Evolutionary conservation across 371 early-diverging fungal species (phyloP).

Genomic region (Lichtheimia ramosa): DNA sequence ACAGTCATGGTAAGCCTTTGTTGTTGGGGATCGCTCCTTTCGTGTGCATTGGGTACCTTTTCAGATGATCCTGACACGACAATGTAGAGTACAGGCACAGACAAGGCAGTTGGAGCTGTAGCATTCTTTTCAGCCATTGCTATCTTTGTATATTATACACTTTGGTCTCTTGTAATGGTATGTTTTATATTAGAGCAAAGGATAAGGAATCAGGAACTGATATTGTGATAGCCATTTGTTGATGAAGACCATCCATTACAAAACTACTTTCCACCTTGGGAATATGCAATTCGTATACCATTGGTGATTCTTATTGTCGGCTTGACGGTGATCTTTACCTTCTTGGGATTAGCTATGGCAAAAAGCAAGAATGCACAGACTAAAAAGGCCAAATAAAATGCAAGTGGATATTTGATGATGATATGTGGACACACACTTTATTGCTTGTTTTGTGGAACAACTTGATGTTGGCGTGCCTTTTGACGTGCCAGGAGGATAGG

Average conservation of each 20-base stretch:
- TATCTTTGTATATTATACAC: conserved; percentile 86
- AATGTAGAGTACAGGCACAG: conserved; percentile 47
- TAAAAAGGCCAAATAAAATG: conserved; percentile 20
- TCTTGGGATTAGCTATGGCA: conserved; percentile 84
- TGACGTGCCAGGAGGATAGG: conserved; percentile 13
- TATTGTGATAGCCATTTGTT: conserved; percentile 79
- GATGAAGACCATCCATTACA: conserved; percentile 81
- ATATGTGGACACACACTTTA: background rate
- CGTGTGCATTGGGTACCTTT: too few species aligned
- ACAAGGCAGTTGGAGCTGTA: conserved; percentile 79
- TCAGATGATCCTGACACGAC: background rate
- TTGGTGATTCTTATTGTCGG: conserved; percentile 80
- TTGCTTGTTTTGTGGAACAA: background rate
- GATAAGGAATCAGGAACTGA: background rate
- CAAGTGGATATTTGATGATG: background rate
- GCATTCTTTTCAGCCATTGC: conserved; percentile 68
- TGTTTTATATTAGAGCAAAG: background rate
- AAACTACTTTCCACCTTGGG: conserved; percentile 78
- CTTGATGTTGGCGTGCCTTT: conserved; percentile 2
- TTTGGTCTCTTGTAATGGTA: conserved; percentile 90
- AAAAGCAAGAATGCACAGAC: conserved; percentile 67
- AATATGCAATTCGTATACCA: conserved; percentile 87
- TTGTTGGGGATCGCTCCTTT: too few species aligned
- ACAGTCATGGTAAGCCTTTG: too few species aligned
- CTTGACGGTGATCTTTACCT: conserved; percentile 72